Base-by-base conservation (phyloP, 2,329 filamentous ascomycete species). In the Aspergillus calidoustus region DNA sequence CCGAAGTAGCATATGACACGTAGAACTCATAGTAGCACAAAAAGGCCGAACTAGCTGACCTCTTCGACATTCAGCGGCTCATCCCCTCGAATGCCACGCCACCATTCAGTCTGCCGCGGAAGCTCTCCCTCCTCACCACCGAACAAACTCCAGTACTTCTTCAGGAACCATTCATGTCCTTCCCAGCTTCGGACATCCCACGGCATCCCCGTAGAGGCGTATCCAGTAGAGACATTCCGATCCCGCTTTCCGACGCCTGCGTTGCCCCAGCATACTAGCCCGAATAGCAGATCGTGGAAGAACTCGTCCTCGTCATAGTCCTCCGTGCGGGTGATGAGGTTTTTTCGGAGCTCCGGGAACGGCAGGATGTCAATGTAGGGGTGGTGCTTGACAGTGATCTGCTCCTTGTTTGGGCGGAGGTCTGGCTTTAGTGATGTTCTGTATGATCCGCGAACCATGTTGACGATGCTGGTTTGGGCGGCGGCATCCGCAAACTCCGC, bases 171-270 rank as follows among this genome's bases (percentile, higher is more conserved):
- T 2, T 71, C 64, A 58, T 73, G 75, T 2, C 77, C 79, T 61
- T 82, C 80, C 80, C 80, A 82, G 60, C 78, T 79, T 13, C 80
- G 74, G 41, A 71, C 69, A 57, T 80, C 80, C 80, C 80, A 82
- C 0, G 80, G 76, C n/a, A 79, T 74, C 17, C 76, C 74, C 5
- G 77, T 74, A 23, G 67, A 67, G 11, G 48, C 57, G 57, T 57
- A 41, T 11, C 66, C 64, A 30, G 61, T 59, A 11, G 64, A 61
- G 11, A 11, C 9, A 28, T 63, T 53, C 19, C 63, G 64, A 57
- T 69, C 67, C 44, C 34, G 56, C 31, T 23, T 60, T n/a, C 63
- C 54, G 17, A 67, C 25, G 7, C 66, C 67, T 2, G 61, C 59
- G 11, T 63, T 61, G 34, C 66, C 67, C 67, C 66, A 68, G 9